Base-by-base conservation (phyloP, 2,329 filamentous ascomycete genomes). In the Stagonosporopsis tanaceti region DNA sequence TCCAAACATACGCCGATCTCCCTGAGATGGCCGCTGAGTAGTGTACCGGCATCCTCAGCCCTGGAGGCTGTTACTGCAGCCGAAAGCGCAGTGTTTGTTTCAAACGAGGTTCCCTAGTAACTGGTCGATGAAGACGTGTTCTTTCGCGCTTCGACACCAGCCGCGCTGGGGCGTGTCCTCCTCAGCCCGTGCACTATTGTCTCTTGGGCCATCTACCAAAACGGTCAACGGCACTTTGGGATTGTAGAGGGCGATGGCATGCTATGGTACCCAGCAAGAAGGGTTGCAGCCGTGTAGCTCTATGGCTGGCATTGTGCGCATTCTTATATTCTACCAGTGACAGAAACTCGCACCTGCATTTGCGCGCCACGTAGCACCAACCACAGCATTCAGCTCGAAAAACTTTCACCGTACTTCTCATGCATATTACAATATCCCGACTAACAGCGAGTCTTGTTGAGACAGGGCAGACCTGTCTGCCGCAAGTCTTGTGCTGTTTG, bases 281-380 rank as follows among this genome's bases (percentile, higher is more conserved):
- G 38, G 50, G 50, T 58, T 50, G 50, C 56, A 53, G 40, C 46
- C 50, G 50, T 59, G 56, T 59, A 53, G 50, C 56, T 59, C 45
- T 37, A 54, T 59, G 50, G 50, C 50, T 59, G 56, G 50, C 40
- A 37, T 47, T 53, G 56, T 53, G 56, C 50, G 41, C 56, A 46
- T 53, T 54, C 50, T 59, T 59, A 59, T 59, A 59, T 59, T 48
- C 40, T 50, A 50, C 46, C 50, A 57, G 56, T 54, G 56, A 53
- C 50, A 50, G 41, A 50, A 53, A 39, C 47, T 42, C 35, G 41
- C 56, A 41, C 56, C 56, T 59, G 56, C 56, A 54, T 57, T 48
- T 50, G 54, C 48, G 48, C 40, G 56, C 56, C 56, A 59, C 56
- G 56, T 59, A 40, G 50, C 56, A 59, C 56, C 56, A 59, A 47